Base-by-base conservation (phyloP, 192 early-diverging fungal species). In the Entrophospora sp. region DNA sequence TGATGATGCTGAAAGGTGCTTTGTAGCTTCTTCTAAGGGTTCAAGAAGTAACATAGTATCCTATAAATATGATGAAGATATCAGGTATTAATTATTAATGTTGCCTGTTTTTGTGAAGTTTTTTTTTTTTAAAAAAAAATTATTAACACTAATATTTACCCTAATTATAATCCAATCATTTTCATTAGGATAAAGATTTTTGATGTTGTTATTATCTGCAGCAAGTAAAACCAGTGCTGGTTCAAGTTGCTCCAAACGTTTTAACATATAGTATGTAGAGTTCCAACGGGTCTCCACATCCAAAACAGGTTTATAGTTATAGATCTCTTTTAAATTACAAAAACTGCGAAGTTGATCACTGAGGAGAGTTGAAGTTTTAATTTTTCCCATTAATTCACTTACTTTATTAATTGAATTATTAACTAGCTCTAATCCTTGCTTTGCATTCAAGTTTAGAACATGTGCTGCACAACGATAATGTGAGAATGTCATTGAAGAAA, bases 181-280 rank as follows among this genome's bases (percentile, higher is more conserved):
- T 10, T 49, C n/a, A 49, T 49, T 24, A 22, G 30, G 32, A 35
- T 58, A 58, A 36, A 32, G 14, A 1, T 13, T 27, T 13, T 18
- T 32, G 5, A 58, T 34, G n/a, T 5, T 14, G 14, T 4, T 5
- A 58, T 58, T 36, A 36, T 58, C 30, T 6, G 28, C 34, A 3
- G 13, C n/a, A n/a, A n/a, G n/a, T n/a, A 43, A 60, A 60, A 43
- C 36, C 16, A 34, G 14, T 55, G 3, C 12, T 40, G 18, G 18
- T 28, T 61, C 22, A 43, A 38, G 6, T 8, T 40, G 18, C 5
- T 28, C 42, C 22, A 43, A 38, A 14, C 20, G 36, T 27, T 61
- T 43, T 3, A 40, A 28, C 42, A n/a, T 61, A 30, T 61, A 40
- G 36, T 61, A 61, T 1, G 38, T 61, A 31, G 42, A 61, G 18